Base-by-base conservation (phyloP, 805 yeast genomes). In the Ogataea nitratoaversa region DNA sequence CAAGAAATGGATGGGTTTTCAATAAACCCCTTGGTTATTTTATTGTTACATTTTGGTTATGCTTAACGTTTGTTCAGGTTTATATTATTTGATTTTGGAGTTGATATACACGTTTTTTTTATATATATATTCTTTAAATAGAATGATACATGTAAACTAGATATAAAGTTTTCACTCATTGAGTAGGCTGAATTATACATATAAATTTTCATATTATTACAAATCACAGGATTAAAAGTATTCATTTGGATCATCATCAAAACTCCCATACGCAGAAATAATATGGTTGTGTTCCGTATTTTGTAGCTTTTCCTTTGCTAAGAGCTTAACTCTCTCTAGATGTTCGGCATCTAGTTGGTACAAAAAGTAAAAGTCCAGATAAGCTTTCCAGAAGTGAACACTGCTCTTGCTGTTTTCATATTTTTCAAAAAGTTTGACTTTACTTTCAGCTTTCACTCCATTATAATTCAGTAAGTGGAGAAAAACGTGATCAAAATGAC, bases 1-100 rank as follows among this genome's bases (percentile, higher is more conserved):
- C 82, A 0, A 38, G 64, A 28, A 71, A 71, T 36, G 53, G 59
- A 9, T 76, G 80, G 79, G 50, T 53, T 14, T 62, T 76, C 43
- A 68, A 69, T 44, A 56, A 62, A 36, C 54, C 53, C 19, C 61
- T 74, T 19, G 79, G 81, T 4, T 35, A 34, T 19, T 25, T 57
- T 3, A 55, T 53, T 3, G 50, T 65, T n/a, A 13, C 27, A 11
- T 49, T 62, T 36, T 67, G 72, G 72, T 27, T 54, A 30, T 3
- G 32, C 1, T 38, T 57, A 17, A 63, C 60, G 7, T 12, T 33
- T 48, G 11, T 32, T 30, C 27, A 43, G 37, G 24, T 49, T 11
- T 52, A 43, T 30, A n/a, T 44, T 4, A n/a, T 41, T 12, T 41
- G 32, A 36, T 3, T 16, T 24, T n/a, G 9, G n/a, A n/a, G 9